Evolutionary conservation across 1,284 basidiomycete genomes (phyloP), one percentile per base, ranked within the genome.

Genomic region (Apiotrichum gracile): DNA sequence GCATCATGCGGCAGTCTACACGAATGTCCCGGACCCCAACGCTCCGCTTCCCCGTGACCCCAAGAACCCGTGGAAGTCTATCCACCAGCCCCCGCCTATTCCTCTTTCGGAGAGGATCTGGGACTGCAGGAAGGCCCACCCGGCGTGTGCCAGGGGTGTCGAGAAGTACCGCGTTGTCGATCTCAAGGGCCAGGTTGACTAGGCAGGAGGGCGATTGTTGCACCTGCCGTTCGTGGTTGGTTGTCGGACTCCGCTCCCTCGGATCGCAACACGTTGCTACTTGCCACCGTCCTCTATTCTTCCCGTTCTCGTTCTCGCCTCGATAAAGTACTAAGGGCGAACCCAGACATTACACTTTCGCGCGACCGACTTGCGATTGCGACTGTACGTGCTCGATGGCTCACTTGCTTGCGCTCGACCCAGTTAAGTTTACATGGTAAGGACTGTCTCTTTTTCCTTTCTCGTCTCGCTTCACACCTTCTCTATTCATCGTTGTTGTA

Each of bases 1-100:
- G 48, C 86, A 92, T 73, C 77, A 82, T 40, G 86, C 85, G 6
- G 83, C 82, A 22, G 76, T 80, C 56, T 96, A 86, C 77, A 80
- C 80, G 48, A 66, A 69, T 27, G 55, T 24, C 31, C 47, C n/a
- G 14, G 54, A 46, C 43, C 34, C 54, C 6, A 35, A 58, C 21
- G 55, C 58, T 54, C 60, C 56, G 24, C 35, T 27, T 4, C 3
- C 44, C 27, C 47, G 60, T 45, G 49, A 60, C 51, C 52, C 56
- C 27, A 40, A 31, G 27, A 61, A 61, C 19, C 61, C 54, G 4
- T 65, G 66, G 65, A 66, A 61, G 51, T 54, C 63, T 1, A 42
- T 58, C 19, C 52, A 60, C 45, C 62, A 58, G 25, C 35, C 37
- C 2, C 19, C 53, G 12, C 52, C 52, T 1, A 59, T 61, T 1